Conservation (phyloP, 2,329 filamentous ascomycete genomes). For the Chrysosporium queenslandicum region DNA sequence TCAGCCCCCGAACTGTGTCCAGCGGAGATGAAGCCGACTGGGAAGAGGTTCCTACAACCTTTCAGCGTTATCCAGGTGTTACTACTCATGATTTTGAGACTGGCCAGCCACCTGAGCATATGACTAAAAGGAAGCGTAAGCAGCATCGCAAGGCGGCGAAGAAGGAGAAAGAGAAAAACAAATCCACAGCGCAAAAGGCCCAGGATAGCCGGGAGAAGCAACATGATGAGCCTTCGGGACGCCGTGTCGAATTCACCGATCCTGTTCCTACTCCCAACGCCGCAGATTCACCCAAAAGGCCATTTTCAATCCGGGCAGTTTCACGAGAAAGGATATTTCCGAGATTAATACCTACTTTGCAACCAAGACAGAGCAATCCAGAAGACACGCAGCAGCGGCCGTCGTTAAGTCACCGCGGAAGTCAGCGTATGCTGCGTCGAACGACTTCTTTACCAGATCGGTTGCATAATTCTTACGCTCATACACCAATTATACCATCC, state of each 20-base stretch:
- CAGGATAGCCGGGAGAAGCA: not conserved
- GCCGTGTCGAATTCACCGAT: not conserved
- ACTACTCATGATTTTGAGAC: conserved; percentile 42
- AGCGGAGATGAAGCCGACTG: conserved; percentile 48
- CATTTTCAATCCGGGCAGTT: not conserved
- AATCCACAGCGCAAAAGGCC: not conserved
- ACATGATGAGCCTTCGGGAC: not conserved
- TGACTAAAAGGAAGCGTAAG: not conserved
- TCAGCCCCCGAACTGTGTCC: conserved; percentile 19
- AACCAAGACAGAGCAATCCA: conserved; percentile 22
- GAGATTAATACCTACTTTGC: conserved; percentile 24
- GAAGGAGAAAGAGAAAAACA: not conserved
- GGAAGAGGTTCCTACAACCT: conserved; percentile 29
- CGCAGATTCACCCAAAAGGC: not conserved
- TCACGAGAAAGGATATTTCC: conserved; percentile 2
- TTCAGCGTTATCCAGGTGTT: conserved; percentile 17
- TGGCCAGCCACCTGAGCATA: conserved; percentile 28
- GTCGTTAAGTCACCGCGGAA: conserved; percentile 30
- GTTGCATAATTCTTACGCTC: conserved; percentile 38
- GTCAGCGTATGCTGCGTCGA: conserved; percentile 53
- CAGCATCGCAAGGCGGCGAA: not conserved
- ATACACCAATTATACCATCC: conserved; percentile 12
- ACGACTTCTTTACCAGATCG: conserved; percentile 66
- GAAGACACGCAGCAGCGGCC: conserved; percentile 5
- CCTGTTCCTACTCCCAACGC: not conserved